Evolutionary conservation across 2,329 filamentous ascomycete genomes (phyloP), one percentile per base, ranked within the genome.

Genomic region (Cyphellophora europaea): DNA sequence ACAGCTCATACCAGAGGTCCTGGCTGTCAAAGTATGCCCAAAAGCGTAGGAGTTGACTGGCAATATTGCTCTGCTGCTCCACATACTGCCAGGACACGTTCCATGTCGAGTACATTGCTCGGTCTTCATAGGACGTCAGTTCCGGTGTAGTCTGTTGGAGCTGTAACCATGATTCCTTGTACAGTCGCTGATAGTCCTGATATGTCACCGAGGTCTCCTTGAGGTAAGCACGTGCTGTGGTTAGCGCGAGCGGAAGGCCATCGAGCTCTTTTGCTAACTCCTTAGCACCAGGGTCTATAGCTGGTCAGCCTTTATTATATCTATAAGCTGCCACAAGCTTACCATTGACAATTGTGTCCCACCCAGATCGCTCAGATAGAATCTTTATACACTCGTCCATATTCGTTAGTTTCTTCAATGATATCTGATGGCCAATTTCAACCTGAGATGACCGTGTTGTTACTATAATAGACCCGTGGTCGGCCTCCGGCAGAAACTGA

Each of bases 161-260:
- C 30, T 19, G 17, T 11, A 38, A 25, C 65, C 59, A 70, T 31
- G 52, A 57, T 25, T 44, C 40, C 25, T 56, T 31, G 40, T 70
- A 69, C 6, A 55, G 32, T 6, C 52, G 18, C 27, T 67, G 50
- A 13, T 27, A 27, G n/a, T 27, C 4, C n/a, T 11, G n/a, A 27
- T n/a, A 27, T 27, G 25, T 27, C 25, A 27, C 25, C 25, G 25
- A 6, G n/a, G 14, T 13, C n/a, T 27, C 14, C n/a, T 5, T n/a
- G 14, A 70, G 56, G 39, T 65, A 71, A 1, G 61, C 53, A 4
- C 64, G 63, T 12, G 66, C 66, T 11, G 63, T 59, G 4, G 63
- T 49, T 11, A 71, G 55, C 2, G 66, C 65, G 18, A 71, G 55
- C 10, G 64, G 65, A 17, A 68, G 56, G 4, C 66, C 61, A 38